Evolutionary conservation across 1,139 yeast species (phyloP).

Genomic region (Hyphopichia buzzinii): DNA sequence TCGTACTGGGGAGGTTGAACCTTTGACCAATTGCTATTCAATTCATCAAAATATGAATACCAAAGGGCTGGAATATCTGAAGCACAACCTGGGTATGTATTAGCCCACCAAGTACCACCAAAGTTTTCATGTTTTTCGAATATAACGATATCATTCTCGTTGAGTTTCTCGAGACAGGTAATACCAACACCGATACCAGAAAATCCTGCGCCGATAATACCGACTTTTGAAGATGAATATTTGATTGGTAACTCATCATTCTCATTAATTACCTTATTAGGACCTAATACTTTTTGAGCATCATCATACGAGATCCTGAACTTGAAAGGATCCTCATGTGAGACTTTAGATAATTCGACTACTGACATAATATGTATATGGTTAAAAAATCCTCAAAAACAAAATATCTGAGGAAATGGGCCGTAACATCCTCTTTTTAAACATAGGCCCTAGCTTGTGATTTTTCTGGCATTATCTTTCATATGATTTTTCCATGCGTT

Average conservation of each 20-base stretch:
- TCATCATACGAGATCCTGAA: conserved; percentile 30
- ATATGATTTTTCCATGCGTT: too few species aligned
- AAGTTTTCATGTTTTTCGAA: conserved; percentile 45
- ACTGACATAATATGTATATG: conserved; percentile 22
- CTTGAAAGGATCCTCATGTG: conserved; percentile 32
- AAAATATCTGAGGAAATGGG: too few species aligned
- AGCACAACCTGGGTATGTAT: conserved; percentile 55
- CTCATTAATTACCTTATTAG: conserved; percentile 13
- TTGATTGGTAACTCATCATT: conserved; percentile 21
- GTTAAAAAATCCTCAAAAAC: too few species aligned
- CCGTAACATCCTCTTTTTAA: too few species aligned
- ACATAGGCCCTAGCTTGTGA: too few species aligned
- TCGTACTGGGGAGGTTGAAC: conserved; percentile 50
- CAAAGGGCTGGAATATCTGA: conserved; percentile 51
- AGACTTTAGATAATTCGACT: conserved; percentile 26
- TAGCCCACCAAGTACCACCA: conserved; percentile 59
- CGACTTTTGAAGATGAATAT: conserved; percentile 26
- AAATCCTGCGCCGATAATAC: conserved; percentile 51
- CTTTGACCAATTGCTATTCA: conserved; percentile 44
- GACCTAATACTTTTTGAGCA: conserved; percentile 27
- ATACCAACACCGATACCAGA: conserved; percentile 41
- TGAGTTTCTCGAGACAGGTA: conserved; percentile 27
- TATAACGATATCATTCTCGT: conserved; percentile 33
- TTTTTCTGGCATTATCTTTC: too few species aligned
- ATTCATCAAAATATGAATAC: conserved; percentile 41